Evolutionary conservation across 2,329 filamentous ascomycete genomes (phyloP).

Genomic region (Rhynchosporium agropyri): DNA sequence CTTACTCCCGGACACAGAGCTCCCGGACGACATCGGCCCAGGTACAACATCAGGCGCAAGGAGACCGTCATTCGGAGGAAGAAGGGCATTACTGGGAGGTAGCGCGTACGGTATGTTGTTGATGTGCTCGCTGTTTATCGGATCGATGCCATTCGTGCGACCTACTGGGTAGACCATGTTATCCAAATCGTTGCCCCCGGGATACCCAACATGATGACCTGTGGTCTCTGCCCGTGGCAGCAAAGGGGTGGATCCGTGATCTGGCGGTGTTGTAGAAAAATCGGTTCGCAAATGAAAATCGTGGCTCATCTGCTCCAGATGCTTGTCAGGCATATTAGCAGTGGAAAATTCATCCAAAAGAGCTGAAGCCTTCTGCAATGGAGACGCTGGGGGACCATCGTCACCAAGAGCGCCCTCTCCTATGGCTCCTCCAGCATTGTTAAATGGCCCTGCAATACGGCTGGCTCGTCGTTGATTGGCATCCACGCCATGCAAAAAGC

Average conservation of each 20-base stretch:
- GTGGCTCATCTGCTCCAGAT: constrained; percentile 64
- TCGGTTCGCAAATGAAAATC: constrained; percentile 39
- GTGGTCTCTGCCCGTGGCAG: constrained; percentile 51
- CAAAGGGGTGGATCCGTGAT: constrained; percentile 35
- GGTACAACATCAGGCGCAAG: constrained; percentile 50
- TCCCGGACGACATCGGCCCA: constrained; percentile 48
- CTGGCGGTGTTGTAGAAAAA: constrained; percentile 41
- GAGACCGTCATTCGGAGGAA: constrained; percentile 45
- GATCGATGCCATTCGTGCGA: constrained; percentile 88
- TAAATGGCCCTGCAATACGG: constrained; percentile 48
- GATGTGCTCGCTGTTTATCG: constrained; percentile 91
- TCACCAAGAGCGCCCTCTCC: constrained; percentile 40
- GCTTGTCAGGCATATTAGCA: constrained; percentile 65
- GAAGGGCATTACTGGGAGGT: constrained; percentile 53
- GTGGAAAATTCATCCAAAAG: constrained; percentile 66
- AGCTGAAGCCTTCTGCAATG: constrained; percentile 68
- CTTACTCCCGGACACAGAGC: constrained; percentile 44
- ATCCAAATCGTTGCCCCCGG: constrained; percentile 59
- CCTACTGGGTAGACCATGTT: constrained; percentile 88
- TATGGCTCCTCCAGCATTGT: constrained; percentile 44
- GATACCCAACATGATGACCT: constrained; percentile 46
- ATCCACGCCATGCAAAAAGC: constrained; percentile 65
- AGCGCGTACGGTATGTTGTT: constrained; percentile 89
- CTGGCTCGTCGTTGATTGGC: constrained; percentile 66
- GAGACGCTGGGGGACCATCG: constrained; percentile 67